Evolutionary conservation across 2,329 filamentous ascomycete species (phyloP).

Genomic region (Lasiodiplodia sp.): DNA sequence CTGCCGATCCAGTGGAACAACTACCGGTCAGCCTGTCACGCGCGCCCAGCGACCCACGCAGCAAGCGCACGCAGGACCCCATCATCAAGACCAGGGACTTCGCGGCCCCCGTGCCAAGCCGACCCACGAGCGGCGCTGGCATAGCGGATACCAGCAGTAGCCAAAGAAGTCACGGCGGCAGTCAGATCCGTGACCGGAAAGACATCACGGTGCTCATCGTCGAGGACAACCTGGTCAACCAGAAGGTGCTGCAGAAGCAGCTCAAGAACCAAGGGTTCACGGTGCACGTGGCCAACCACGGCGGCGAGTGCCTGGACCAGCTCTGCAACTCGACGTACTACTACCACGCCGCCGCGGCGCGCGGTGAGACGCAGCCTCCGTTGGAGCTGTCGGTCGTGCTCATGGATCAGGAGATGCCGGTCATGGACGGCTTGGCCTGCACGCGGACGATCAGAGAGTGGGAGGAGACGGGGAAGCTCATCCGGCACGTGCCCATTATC

Average conservation of each 20-base stretch:
- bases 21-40: constrained; percentile 39
- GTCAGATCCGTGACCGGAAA: neutral
- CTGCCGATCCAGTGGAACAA: constrained; percentile 41
- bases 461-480: constrained; percentile 44
- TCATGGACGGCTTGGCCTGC: constrained; percentile 51
- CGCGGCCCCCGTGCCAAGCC: constrained; percentile 31
- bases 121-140: constrained; percentile 26
- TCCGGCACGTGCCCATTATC: constrained; percentile 49
- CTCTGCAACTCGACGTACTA: constrained; percentile 52
- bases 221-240: constrained; percentile 50
- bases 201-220: constrained; percentile 51
- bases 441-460: constrained; percentile 47
- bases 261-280: constrained; percentile 56
- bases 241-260: constrained; percentile 58
- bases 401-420: constrained; percentile 50
- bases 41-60: constrained; percentile 42
- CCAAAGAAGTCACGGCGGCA: neutral
- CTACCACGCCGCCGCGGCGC: constrained; percentile 38
- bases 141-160: constrained; percentile 21
- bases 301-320: constrained; percentile 55
- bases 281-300: constrained; percentile 58
- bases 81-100: constrained; percentile 45
- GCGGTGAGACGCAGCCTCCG: no score
- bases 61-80: constrained; percentile 35
- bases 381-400: constrained; percentile 29